Conservation (phyloP, 371 early-diverging fungal genomes). For the Mucor lusitanicus region DNA sequence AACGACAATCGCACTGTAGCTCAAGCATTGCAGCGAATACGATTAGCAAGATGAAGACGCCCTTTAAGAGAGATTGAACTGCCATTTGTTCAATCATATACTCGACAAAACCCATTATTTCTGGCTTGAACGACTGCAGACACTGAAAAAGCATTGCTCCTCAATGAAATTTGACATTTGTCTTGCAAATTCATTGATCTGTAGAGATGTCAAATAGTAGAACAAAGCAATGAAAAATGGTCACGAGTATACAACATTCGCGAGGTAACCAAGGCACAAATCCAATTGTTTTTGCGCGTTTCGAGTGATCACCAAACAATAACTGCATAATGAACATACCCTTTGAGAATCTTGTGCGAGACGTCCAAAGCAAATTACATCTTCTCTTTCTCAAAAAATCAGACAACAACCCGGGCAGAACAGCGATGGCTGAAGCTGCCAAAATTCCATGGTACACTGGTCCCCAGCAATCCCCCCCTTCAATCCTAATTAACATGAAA, state of each 20-base stretch:
- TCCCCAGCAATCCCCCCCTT: too few species aligned
- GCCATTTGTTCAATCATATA: too few species aligned
- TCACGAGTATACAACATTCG: neutral
- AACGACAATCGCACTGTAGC: too few species aligned
- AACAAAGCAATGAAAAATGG: neutral
- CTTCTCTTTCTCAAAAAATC: conserved; percentile 20
- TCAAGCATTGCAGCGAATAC: too few species aligned
- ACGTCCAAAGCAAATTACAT: conserved; percentile 12
- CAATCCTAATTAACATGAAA: neutral
- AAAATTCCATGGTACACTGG: conserved; percentile 24
- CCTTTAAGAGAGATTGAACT: too few species aligned
- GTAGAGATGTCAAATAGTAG: neutral
- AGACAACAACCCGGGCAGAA: conserved; percentile 15
- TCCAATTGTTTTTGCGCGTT: neutral
- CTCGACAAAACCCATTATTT: too few species aligned
- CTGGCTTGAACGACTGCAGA: too few species aligned
- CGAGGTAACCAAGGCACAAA: neutral
- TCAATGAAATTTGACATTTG: too few species aligned
- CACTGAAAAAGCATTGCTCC: too few species aligned
- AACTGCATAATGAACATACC: conserved; percentile 11
- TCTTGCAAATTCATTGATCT: too few species aligned
- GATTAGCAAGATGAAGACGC: too few species aligned
- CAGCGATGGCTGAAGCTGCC: neutral
- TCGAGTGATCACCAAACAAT: neutral
- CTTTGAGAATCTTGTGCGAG: conserved; percentile 18